Base-by-base conservation (phyloP, 2,329 filamentous ascomycete species). In the Trichoderma gracile region DNA sequence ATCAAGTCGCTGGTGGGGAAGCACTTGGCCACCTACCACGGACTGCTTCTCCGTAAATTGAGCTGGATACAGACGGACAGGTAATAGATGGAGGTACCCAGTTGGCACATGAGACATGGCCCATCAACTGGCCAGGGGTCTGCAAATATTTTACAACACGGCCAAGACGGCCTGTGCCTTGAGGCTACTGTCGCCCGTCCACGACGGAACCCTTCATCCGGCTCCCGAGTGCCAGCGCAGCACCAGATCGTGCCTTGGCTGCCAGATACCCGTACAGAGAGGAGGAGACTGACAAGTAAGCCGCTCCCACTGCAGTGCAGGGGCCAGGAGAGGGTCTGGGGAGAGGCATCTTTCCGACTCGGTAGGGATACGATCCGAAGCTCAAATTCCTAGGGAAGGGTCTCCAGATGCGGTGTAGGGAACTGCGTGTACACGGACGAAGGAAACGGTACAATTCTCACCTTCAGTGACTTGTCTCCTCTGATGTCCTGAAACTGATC, bases 331-430 rank as follows among this genome's bases (percentile, higher is more conserved):
- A 43, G 12, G 38, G 23, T 42, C 53, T 49, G 5, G 47, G 27
- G 33, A 49, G 30, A 8, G 52, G 43, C 45, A 19, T 42, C 45
- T 52, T 45, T 57, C 61, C 61, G 61, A 58, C 45, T 30, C 33
- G 43, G 61, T 57, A 62, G 59, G 59, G 59, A 25, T 57, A 58
- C 50, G 17, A 30, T 61, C 58, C 40, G 58, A 61, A 19, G 47
- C 33, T 38, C 33, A 25, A 14, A n/a, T 56, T 27, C 40, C 15
- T 57, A 8, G 33, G 38, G n/a, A 43, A 33, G 30, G 27, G 15
- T 7, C 3, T 15, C 55, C 10, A 8, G 56, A 40, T 15, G 46
- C 17, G 27, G 33, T 50, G 21, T 50, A 30, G 17, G 30, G 25
- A 38, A 38, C 10, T 21, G 52, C 33, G 19, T 30, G 17, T 50